A percentile compares a stretch with the other conserved stretches of the same genome.
phyloP scores from a whole-genome alignment of 2,329 filamentous ascomycete species.

The Alternaria metachromatica region DNA sequence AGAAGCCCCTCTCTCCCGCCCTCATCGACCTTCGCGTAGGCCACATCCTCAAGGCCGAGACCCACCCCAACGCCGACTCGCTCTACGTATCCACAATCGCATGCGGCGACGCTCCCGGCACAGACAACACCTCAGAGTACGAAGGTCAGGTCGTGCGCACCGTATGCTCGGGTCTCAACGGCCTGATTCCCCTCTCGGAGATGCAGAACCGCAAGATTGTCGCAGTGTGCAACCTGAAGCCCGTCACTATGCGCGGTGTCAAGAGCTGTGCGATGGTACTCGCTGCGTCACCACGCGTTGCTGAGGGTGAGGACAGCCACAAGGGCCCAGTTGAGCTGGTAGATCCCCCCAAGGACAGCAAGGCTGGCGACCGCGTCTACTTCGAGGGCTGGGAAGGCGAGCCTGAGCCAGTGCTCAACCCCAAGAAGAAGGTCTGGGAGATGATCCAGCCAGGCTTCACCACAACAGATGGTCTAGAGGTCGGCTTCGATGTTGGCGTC shows the following conservation, averaged over 20 bases:
- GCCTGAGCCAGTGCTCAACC: slow-evolving; percentile 92
- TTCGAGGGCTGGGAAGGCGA: slow-evolving; percentile 96
- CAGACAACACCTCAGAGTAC: slow-evolving; percentile 88
- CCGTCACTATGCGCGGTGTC: slow-evolving; percentile 96
- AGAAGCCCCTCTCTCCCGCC: slow-evolving; percentile 79
- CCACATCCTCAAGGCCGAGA: slow-evolving; percentile 94
- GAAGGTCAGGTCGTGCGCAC: slow-evolving; percentile 92
- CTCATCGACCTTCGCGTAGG: slow-evolving; percentile 96
- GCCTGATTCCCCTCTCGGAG: slow-evolving; percentile 87
- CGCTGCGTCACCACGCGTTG: slow-evolving; percentile 83
- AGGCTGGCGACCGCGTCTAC: slow-evolving; percentile 85
- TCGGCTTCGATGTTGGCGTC: slow-evolving; percentile 80
- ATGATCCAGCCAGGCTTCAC: slow-evolving; percentile 95
- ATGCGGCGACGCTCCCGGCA: slow-evolving; percentile 84
- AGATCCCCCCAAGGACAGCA: slow-evolving; percentile 75
- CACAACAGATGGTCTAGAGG: slow-evolving; percentile 80
- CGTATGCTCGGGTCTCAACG: slow-evolving; percentile 96
- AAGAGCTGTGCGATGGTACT: slow-evolving; percentile 89
- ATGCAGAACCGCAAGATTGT: slow-evolving; percentile 98
- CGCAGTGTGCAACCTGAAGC: slow-evolving; percentile 97
- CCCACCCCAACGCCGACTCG: slow-evolving; percentile 96
- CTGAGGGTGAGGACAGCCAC: slow-evolving; percentile 82
- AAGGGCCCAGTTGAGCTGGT: slow-evolving; percentile 95
- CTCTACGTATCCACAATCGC: slow-evolving; percentile 95
- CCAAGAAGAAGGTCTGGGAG: slow-evolving; percentile 99